Percentiles rank a stretch among this genome's conserved stretches.
These are phyloP conservation scores for Geranium incanum DNA, from an alignment of 441 rosid genomes.

Conservation along the genomic window DNA sequence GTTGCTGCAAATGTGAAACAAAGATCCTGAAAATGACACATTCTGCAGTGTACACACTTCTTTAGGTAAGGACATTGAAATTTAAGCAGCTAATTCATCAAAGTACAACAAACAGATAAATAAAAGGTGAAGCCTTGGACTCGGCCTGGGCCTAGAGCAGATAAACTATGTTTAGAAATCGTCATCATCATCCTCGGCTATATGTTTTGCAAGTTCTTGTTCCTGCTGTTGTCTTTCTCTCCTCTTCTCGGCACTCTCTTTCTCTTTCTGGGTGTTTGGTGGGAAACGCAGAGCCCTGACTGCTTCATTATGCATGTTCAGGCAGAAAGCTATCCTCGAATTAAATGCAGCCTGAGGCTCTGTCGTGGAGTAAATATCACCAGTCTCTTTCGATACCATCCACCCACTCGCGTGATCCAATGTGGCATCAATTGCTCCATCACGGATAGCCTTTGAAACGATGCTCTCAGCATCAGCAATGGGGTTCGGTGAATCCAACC, in stretches of 20 bases:
- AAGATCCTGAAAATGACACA: too few relatives aligned
- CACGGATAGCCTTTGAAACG: constrained; percentile 23
- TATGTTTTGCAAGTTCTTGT: constrained; percentile 29
- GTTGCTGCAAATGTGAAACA: too few relatives aligned
- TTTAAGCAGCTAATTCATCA: too few relatives aligned
- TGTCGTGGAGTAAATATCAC: constrained; percentile 21
- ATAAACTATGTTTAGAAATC: constrained; percentile 16
- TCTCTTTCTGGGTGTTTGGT: constrained; percentile 28
- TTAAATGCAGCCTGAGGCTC: constrained; percentile 29
- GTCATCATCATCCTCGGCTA: constrained; percentile 29
- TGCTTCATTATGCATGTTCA: constrained; percentile 26
- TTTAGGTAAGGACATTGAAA: too few relatives aligned
- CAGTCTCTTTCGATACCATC: constrained; percentile 24
- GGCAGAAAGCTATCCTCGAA: constrained; percentile 25
- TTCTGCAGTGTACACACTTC: too few relatives aligned
- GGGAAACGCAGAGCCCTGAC: constrained; percentile 28
- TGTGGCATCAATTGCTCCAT: constrained; percentile 26
- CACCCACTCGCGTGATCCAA: constrained; percentile 20
- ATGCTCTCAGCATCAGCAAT: constrained; percentile 22
- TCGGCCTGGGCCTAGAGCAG: too few relatives aligned
- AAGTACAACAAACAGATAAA: too few relatives aligned
- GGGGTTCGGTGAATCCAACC: constrained; percentile 22
- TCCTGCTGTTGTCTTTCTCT: constrained; percentile 32
- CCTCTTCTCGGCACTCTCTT: constrained; percentile 31
- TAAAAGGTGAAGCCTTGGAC: too few relatives aligned